Evolutionary conservation across 2,329 filamentous ascomycete species (phyloP).

Genomic region (Trichoderma asperellum): DNA sequence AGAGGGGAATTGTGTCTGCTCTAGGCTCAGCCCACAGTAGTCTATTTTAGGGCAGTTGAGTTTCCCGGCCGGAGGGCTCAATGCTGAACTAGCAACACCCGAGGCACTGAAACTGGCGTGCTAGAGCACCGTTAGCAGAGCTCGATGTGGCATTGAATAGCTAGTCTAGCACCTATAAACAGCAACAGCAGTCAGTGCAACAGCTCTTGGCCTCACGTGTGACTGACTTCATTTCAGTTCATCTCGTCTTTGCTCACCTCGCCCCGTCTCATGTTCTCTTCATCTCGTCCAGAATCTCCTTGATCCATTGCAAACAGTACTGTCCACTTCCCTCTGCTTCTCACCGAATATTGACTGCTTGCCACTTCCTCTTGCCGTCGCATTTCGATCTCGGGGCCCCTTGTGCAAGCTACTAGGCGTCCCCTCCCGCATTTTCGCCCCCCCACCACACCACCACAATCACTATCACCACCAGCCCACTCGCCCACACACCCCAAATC

Average conservation of each 20-base stretch:
- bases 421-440: constrained; percentile 14
- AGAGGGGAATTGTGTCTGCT: neutral
- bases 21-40: neutral
- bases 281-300: neutral
- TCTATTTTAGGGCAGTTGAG: neutral
- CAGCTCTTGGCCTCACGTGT: neutral
- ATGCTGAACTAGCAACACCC: neutral
- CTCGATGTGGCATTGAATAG: neutral
- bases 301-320: neutral
- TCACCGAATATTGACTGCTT: neutral
- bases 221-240: neutral
- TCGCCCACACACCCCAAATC: neutral
- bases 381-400: constrained; percentile 6
- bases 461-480: constrained; percentile 16
- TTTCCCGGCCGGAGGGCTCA: neutral
- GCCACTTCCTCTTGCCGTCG: constrained; percentile 3
- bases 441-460: constrained; percentile 19
- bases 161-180: neutral
- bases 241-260: neutral
- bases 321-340: neutral
- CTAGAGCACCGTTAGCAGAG: neutral
- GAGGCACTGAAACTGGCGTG: neutral
- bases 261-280: neutral
- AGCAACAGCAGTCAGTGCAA: neutral
- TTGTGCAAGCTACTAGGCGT: neutral